Evolutionary conservation across 2,329 filamentous ascomycete species (phyloP), one percentile per base, ranked within the genome.

Genomic region (Trichoderma simmonsii): DNA sequence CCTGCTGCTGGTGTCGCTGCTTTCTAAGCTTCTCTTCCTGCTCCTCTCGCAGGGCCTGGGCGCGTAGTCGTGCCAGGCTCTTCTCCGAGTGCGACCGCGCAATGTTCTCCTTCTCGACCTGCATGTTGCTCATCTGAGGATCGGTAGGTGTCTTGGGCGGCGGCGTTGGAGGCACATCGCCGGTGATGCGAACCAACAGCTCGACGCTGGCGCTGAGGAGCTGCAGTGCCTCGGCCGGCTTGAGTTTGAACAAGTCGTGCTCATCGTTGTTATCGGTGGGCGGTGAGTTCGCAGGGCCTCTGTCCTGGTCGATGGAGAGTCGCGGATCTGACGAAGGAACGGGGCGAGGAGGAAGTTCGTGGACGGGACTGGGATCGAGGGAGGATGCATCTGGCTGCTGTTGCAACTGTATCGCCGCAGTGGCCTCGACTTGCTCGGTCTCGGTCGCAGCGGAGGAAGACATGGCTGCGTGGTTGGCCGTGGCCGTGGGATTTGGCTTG

Each of bases 161-260:
- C 70, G 92, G 93, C n/a, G 91, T 96, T 18, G 92, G 92, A 26
- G 93, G 93, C 14, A 96, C 86, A 77, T 97, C 93, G 78, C 93
- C 92, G 2, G 92, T 93, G 72, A 91, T 85, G 74, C 88, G 87
- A 32, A 94, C 91, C 66, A 96, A 86, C 4, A 89, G 86, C 77
- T 94, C 92, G 73, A 94, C 85, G 72, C 89, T 89, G 51, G 89
- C 86, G 75, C 91, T 91, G n/a, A 98, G 87, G 74, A 97, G 85
- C 78, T 91, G 92, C 78, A 98, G 87, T 6, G 95, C 95, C 2
- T 90, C 90, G 66, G 91, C 85, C 4, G 94, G 90, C 1, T 90
- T 84, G 73, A 98, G 86, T 66, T 88, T 88, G 82, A 92, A 93
- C 73, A 97, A 87, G 79, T 94, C 91, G 81, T 92, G 86, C 72